A percentile compares a stretch with the other conserved stretches of the same genome.
These are phyloP conservation scores for Exsudoporus frostii DNA, from an alignment of 768 basidiomycete species.

Conservation along the genomic window DNA sequence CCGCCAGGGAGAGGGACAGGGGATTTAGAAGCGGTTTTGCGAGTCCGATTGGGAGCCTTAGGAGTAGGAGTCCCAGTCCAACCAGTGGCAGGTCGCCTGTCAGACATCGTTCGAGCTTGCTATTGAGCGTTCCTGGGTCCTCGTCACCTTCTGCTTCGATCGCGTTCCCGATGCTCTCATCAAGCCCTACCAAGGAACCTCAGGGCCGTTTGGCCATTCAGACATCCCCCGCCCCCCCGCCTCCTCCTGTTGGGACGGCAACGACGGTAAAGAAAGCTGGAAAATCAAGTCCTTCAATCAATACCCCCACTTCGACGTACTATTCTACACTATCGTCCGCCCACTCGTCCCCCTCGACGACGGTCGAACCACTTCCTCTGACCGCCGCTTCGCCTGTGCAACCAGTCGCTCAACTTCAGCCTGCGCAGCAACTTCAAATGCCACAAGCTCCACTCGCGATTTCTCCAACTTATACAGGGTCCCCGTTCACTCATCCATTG, in stretches of 20 bases:
- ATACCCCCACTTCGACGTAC: conserved; percentile 50
- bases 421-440: conserved; percentile 12
- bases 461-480: conserved; percentile 27
- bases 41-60: conserved; percentile 60
- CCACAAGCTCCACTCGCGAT: conserved; percentile 7
- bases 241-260: conserved; percentile 1
- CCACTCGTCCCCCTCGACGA: conserved; percentile 39
- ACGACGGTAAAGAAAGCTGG: conserved; percentile 5
- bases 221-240: conserved; percentile 15
- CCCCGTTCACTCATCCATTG: conserved; percentile 23
- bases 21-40: conserved; percentile 52
- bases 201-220: conserved; percentile 24
- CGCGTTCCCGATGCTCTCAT: conserved; percentile 22
- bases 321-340: conserved; percentile 40
- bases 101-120: conserved; percentile 39
- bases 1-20: conserved; percentile 37
- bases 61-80: conserved; percentile 68
- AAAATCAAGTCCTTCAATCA: conserved; percentile 28
- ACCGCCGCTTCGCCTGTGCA: conserved; percentile 22
- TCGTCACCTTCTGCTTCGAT: conserved; percentile 22
- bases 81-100: conserved; percentile 36
- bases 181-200: conserved; percentile 27
- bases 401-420: conserved; percentile 18
- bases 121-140: conserved; percentile 47
- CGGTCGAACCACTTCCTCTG: conserved; percentile 30